Evolutionary conservation across 2,329 filamentous ascomycete species (phyloP).

Genomic region (Aspergillus sp.): DNA sequence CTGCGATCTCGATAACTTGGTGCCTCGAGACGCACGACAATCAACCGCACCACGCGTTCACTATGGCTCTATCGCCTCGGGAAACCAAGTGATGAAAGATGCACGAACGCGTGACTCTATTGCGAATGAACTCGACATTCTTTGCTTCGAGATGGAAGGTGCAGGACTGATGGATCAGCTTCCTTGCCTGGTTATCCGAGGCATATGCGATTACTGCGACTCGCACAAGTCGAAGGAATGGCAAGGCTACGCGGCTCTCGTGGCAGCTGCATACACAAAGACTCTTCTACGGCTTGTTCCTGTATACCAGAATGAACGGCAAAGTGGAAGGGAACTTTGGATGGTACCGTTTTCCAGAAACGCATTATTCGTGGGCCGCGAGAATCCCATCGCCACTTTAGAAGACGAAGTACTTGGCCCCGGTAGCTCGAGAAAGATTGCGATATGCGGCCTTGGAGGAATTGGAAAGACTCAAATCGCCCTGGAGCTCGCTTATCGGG

Average conservation of each 20-base stretch:
- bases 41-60: background rate
- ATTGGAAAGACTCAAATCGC: conserved; percentile 32
- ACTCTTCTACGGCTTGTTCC: background rate
- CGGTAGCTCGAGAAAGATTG: too few relatives aligned
- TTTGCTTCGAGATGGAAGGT: background rate
- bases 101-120: background rate
- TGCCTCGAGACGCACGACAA: background rate
- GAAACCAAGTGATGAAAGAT: background rate
- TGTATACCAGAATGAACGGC: background rate
- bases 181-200: background rate
- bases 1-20: conserved; percentile 1
- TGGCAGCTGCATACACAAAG: background rate
- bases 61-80: background rate
- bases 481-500: conserved; percentile 29
- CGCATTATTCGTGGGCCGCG: background rate
- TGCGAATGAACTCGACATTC: background rate
- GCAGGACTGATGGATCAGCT: background rate
- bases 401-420: too few relatives aligned
- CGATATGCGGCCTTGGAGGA: conserved; percentile 18
- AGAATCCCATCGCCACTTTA: background rate
- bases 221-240: conserved; percentile 18
- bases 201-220: background rate
- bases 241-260: background rate
- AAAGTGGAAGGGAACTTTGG: too few relatives aligned
- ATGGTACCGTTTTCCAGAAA: background rate